Evolutionary conservation across 768 basidiomycete species (phyloP), one percentile per base, ranked within the genome.

Genomic region (Tephrocybe sp.): DNA sequence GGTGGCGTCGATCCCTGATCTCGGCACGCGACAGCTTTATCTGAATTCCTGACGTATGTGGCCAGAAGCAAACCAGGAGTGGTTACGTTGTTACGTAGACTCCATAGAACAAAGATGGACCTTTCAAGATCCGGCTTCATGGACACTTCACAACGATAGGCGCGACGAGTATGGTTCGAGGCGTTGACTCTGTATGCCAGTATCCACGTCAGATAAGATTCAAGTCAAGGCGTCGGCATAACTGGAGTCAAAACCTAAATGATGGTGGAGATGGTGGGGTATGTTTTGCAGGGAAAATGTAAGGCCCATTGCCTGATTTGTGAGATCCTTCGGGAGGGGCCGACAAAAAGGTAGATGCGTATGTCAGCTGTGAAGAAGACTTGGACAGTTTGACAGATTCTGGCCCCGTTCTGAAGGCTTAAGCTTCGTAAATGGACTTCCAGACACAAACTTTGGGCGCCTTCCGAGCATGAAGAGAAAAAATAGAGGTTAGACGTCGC

Each of bases 351-450:
- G 26, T 19, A 44, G 9, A 5, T 18, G 40, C 39, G 32, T 19
- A 31, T 36, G 47, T 44, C 37, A 38, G 32, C 28, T 47, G 51
- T 32, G 27, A 15, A 52, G 34, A 43, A 38, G 26, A n/a, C n/a
- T n/a, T n/a, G n/a, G n/a, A 21, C 31, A 18, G 21, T 12, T 41
- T 52, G 51, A 38, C 45, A 52, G 40, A 43, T 52, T 47, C 3
- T 44, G 43, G 43, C 22, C n/a, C 18, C 25, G n/a, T 8, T 43
- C 7, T 28, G 26, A n/a, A n/a, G n/a, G n/a, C 25, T 16, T 5
- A 19, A 19, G 4, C 5, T 37, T 5, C 7, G 18, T 37, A 8
- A 37, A 25, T 26, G 26, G 15, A 24, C 3, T 25, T 26, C 7
- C 27, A 27, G 22, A 15, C 11, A 7, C 41, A 45, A 34, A 34